Percentiles rank a stretch among this genome's conserved stretches.
Evolutionary conservation across 257 asterid species (phyloP).

Genomic region (Phtheirospermum japonicum): DNA sequence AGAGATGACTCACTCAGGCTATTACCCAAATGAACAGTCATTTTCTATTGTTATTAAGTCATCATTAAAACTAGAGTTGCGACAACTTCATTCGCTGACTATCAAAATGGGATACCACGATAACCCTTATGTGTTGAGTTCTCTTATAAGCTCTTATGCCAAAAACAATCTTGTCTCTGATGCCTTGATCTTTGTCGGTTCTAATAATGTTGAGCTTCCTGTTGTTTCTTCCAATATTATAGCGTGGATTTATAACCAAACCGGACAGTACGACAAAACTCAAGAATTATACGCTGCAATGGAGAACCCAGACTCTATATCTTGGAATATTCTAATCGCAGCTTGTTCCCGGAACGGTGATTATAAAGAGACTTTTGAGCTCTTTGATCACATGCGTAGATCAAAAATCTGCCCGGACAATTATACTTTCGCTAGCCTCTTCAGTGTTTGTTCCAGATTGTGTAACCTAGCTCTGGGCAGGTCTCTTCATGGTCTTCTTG

Average conservation of each 20-base stretch:
- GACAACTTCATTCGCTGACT: slow-evolving; percentile 64
- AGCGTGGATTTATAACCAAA: slow-evolving; percentile 67
- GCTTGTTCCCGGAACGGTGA: slow-evolving; percentile 87
- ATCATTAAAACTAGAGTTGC: slow-evolving; percentile 39
- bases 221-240: slow-evolving; percentile 53
- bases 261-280: slow-evolving; percentile 60
- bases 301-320: slow-evolving; percentile 67
- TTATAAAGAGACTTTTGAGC: slow-evolving; percentile 61
- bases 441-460: slow-evolving; percentile 58
- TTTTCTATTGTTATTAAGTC: slow-evolving; percentile 63
- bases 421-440: slow-evolving; percentile 75
- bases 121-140: slow-evolving; percentile 52
- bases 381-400: slow-evolving; percentile 62
- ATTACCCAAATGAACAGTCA: slow-evolving; percentile 54
- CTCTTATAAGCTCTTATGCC: slow-evolving; percentile 63
- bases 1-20: slow-evolving; percentile 57
- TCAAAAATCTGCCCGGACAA: slow-evolving; percentile 53
- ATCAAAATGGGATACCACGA: slow-evolving; percentile 62
- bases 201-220: slow-evolving; percentile 30
- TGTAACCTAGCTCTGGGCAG: slow-evolving; percentile 69
- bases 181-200: slow-evolving; percentile 49
- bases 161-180: slow-evolving; percentile 44
- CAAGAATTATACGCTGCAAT: slow-evolving; percentile 64
- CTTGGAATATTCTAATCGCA: slow-evolving; percentile 85
- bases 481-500: slow-evolving; percentile 62